Percentiles rank a stretch among this genome's conserved stretches.
These are phyloP conservation scores for Tricholoma matsutake DNA, from an alignment of 768 basidiomycete genomes.

Conservation along the genomic window DNA sequence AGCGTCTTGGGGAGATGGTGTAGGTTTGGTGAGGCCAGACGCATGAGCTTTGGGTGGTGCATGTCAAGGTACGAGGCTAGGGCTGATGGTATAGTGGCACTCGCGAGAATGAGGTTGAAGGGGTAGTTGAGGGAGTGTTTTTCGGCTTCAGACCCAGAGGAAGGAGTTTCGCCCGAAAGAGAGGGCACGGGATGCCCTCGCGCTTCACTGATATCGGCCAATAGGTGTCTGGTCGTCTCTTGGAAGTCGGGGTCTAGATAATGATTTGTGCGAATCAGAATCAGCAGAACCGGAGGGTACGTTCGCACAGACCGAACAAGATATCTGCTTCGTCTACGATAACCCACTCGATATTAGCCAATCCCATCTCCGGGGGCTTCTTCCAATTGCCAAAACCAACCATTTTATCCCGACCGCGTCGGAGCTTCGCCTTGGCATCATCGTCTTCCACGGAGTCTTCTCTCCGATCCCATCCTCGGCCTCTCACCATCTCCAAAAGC, in stretches of 20 bases:
- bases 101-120: conserved; percentile 78
- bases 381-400: conserved; percentile 39
- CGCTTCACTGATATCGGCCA: conserved; percentile 68
- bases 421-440: conserved; percentile 23
- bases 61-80: conserved; percentile 62
- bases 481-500: conserved; percentile 56
- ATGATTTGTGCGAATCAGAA: not conserved
- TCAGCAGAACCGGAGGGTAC: not conserved
- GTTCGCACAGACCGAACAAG: conserved; percentile 64
- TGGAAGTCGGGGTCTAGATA: conserved; percentile 76
- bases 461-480: conserved; percentile 48
- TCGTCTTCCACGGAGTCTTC: conserved; percentile 22
- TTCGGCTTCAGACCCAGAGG: conserved; percentile 8
- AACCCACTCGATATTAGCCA: conserved; percentile 82
- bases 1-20: conserved; percentile 75
- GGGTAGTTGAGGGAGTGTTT: conserved; percentile 51
- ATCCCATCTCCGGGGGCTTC: conserved; percentile 52
- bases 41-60: conserved; percentile 59
- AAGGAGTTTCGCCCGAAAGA: conserved; percentile 14
- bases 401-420: conserved; percentile 35
- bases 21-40: conserved; percentile 77
- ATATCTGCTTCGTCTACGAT: conserved; percentile 91
- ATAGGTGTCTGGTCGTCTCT: conserved; percentile 63
- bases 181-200: conserved; percentile 45
- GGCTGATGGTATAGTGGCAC: conserved; percentile 83